phyloP scores from a whole-genome alignment of 2,329 filamentous ascomycete genomes.

The Phoma sp. region DNA sequence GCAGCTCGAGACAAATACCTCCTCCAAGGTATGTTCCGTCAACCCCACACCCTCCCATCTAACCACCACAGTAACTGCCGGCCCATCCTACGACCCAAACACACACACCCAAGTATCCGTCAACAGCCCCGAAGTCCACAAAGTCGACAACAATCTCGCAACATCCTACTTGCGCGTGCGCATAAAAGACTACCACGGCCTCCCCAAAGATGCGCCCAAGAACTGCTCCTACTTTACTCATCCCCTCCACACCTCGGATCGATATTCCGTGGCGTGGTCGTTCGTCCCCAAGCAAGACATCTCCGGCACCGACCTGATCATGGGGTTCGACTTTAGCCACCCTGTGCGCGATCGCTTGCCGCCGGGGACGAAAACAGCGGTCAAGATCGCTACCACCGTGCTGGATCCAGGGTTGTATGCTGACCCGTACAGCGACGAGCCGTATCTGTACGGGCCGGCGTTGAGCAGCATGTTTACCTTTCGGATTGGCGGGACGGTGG shows the following conservation, averaged over 20 bases:
- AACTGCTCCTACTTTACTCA: slow-evolving; percentile 42
- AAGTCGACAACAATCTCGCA: slow-evolving; percentile 38
- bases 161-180: slow-evolving; percentile 42
- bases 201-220: slow-evolving; percentile 38
- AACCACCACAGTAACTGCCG: slow-evolving; percentile 39
- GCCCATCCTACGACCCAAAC: slow-evolving; percentile 40
- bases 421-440: slow-evolving; percentile 47
- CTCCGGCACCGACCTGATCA: slow-evolving; percentile 38
- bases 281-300: slow-evolving; percentile 46
- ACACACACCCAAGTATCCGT: slow-evolving; percentile 43
- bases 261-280: slow-evolving; percentile 46
- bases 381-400: slow-evolving; percentile 46
- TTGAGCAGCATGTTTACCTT: slow-evolving; percentile 44
- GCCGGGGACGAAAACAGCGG: slow-evolving; percentile 45
- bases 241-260: slow-evolving; percentile 40
- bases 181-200: slow-evolving; percentile 47
- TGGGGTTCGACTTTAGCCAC: slow-evolving; percentile 48
- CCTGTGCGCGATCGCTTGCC: slow-evolving; percentile 46
- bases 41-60: neutral
- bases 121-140: slow-evolving; percentile 34
- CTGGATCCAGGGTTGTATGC: slow-evolving; percentile 47
- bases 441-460: slow-evolving; percentile 48
- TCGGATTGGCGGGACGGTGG: slow-evolving; percentile 36
- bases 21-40: slow-evolving; percentile 31
- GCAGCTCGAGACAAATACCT: slow-evolving; percentile 46